These are phyloP conservation scores for Chlamydomonas incerta DNA, from an alignment of 139 green algal species.

Conservation along the genomic window DNA sequence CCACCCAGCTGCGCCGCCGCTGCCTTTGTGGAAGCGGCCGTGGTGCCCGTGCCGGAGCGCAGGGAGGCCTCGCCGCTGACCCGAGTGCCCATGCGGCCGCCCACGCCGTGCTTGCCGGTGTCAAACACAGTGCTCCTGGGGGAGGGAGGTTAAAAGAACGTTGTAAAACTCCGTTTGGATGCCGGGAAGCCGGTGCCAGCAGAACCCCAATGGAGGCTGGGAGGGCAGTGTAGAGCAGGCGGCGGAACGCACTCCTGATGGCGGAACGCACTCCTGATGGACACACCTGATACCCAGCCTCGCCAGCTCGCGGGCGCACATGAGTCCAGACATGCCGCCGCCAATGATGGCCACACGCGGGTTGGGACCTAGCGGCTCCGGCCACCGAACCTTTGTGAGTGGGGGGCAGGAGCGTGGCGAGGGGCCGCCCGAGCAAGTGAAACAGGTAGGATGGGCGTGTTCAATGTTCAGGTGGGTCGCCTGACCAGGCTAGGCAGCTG, in stretches of 20 bases:
- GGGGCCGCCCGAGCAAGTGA: too few species aligned
- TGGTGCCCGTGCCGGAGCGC: not conserved
- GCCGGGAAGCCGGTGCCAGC: too few species aligned
- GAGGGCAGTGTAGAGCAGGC: too few species aligned
- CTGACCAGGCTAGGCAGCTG: too few species aligned
- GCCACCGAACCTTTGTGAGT: constrained; percentile 48
- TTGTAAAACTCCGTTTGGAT: too few species aligned
- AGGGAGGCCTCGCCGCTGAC: constrained; percentile 48
- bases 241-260: too few species aligned
- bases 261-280: too few species aligned
- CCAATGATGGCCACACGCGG: constrained; percentile 76
- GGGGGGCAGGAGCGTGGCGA: too few species aligned
- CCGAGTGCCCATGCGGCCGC: constrained; percentile 77
- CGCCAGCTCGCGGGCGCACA: constrained; percentile 61
- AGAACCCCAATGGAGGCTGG: too few species aligned
- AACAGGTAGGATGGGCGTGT: too few species aligned
- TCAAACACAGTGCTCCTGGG: constrained; percentile 75
- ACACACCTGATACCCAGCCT: constrained; percentile 31
- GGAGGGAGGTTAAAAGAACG: too few species aligned
- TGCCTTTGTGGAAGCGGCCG: not conserved
- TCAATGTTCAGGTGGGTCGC: too few species aligned
- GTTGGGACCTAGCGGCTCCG: constrained; percentile 18
- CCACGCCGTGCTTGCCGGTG: constrained; percentile 82
- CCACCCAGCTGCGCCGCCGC: not conserved
- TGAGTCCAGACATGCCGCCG: constrained; percentile 72